phyloP scores from a whole-genome alignment of 73 alveolate species.

The Symbiodinium natans region DNA sequence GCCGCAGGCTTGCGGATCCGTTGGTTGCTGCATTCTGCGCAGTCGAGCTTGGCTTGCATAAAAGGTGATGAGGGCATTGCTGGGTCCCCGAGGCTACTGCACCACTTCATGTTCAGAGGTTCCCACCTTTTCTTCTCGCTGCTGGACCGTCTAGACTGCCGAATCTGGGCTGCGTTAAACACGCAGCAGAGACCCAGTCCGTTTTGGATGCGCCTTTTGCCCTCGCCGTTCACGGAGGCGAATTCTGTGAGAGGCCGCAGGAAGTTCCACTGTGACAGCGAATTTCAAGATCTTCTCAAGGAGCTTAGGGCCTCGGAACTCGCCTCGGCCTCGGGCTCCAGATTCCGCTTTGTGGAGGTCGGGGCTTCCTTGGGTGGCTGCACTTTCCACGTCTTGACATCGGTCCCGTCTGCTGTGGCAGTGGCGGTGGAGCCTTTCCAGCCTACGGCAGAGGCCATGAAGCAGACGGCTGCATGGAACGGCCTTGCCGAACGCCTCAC shows the following conservation, averaged over 20 bases:
- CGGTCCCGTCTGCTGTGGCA: neutral
- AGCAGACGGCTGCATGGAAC: neutral
- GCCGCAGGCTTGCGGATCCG: neutral
- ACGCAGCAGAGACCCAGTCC: neutral
- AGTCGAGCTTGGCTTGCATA: constrained; percentile 3
- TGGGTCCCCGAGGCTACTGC: neutral
- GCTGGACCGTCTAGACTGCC: constrained; percentile 21
- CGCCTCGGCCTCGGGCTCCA: neutral
- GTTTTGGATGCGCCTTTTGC: constrained; percentile 12
- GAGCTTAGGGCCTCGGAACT: too few relatives aligned
- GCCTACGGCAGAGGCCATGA: neutral
- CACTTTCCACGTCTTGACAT: neutral
- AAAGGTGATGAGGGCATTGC: too few relatives aligned
- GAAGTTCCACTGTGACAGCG: neutral
- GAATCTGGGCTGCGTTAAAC: neutral
- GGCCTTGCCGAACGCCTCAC: neutral
- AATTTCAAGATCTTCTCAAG: neutral
- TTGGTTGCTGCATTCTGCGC: neutral
- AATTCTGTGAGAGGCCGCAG: neutral
- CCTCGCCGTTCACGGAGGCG: neutral
- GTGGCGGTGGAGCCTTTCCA: neutral
- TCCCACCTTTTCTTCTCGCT: neutral
- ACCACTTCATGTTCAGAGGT: neutral
- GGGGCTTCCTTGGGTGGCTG: neutral
- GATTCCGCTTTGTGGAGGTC: neutral